phyloP scores from a whole-genome alignment of 2,329 filamentous ascomycete genomes.

The Sporothrix humicola region DNA sequence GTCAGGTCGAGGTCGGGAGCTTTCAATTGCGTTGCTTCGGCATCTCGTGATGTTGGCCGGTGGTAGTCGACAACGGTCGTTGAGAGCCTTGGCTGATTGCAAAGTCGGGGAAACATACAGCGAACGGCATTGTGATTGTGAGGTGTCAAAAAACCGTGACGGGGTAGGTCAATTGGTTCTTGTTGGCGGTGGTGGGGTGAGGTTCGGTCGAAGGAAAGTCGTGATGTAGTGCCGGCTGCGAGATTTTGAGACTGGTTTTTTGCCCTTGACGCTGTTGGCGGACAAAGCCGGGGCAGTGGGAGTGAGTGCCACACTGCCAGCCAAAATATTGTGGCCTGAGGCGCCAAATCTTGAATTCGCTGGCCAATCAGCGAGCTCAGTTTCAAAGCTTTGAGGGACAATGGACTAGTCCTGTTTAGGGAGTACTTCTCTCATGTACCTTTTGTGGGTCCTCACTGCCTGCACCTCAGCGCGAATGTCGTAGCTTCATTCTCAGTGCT shows the following conservation, averaged over 20 bases:
- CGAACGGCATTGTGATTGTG: conserved; percentile 41
- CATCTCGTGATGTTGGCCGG: conserved; percentile 1
- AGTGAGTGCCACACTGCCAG: neutral
- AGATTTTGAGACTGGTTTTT: conserved; percentile 40
- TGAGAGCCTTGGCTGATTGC: too few relatives aligned
- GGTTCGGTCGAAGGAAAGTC: conserved; percentile 32
- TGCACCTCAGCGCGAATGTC: neutral
- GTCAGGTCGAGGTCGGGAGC: neutral
- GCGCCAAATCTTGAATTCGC: neutral
- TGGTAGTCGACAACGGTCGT: too few relatives aligned
- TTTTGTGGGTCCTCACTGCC: conserved; percentile 1
- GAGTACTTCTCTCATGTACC: neutral
- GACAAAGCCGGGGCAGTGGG: conserved; percentile 42
- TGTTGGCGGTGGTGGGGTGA: neutral
- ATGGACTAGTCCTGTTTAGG: neutral
- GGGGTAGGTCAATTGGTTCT: conserved; percentile 32
- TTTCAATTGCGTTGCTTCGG: neutral
- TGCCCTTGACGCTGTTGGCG: conserved; percentile 36
- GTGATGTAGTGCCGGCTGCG: conserved; percentile 39
- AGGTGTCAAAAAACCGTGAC: conserved; percentile 21
- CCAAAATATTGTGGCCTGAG: conserved; percentile 26
- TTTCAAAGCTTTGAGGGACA: conserved; percentile 32
- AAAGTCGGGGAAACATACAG: conserved; percentile 40
- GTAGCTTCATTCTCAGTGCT: too few relatives aligned
- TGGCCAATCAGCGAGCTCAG: conserved; percentile 37